phyloP scores from a whole-genome alignment of 495 filamentous ascomycete species.

The Penicillium roqueforti region DNA sequence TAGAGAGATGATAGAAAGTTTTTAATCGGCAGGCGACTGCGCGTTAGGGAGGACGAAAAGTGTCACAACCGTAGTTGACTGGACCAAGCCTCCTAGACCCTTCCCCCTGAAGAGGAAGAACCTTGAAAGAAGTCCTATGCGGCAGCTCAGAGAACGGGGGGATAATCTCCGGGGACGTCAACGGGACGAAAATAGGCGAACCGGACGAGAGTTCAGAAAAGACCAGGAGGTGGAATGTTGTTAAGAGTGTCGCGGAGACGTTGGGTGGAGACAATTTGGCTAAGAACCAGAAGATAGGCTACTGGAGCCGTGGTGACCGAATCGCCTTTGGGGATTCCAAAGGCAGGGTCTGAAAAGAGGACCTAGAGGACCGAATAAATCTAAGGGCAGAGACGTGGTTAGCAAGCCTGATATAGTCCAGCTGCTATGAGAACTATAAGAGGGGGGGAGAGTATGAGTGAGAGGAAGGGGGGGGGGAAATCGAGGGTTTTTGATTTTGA shows the following conservation, averaged over 20 bases:
- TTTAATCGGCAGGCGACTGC: constrained; percentile 29
- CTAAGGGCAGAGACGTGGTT: not conserved
- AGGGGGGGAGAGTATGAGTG: constrained; percentile 23
- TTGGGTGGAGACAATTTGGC: constrained; percentile 72
- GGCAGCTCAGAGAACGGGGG: constrained; percentile 78
- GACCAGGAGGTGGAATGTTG: constrained; percentile 69
- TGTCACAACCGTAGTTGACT: constrained; percentile 77
- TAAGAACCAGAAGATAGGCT: constrained; percentile 60
- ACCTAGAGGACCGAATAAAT: not conserved
- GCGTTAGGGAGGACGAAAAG: constrained; percentile 88
- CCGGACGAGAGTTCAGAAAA: constrained; percentile 49
- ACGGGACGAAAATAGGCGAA: constrained; percentile 47
- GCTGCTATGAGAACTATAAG: constrained; percentile 16
- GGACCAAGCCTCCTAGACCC: constrained; percentile 40
- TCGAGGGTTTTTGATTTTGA: constrained; percentile 22
- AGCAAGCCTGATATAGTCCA: constrained; percentile 3
- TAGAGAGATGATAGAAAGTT: constrained; percentile 15
- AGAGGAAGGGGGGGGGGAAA: constrained; percentile 11
- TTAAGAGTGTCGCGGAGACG: constrained; percentile 61
- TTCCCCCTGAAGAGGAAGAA: constrained; percentile 81
- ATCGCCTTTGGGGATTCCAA: constrained; percentile 65
- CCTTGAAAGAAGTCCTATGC: constrained; percentile 93
- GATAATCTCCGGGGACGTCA: constrained; percentile 52
- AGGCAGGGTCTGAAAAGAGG: constrained; percentile 42
- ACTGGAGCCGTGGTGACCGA: constrained; percentile 63